These are phyloP conservation scores for Cryptococcus sp. DNA, from an alignment of 1,284 basidiomycete genomes.

Conservation along the genomic window DNA sequence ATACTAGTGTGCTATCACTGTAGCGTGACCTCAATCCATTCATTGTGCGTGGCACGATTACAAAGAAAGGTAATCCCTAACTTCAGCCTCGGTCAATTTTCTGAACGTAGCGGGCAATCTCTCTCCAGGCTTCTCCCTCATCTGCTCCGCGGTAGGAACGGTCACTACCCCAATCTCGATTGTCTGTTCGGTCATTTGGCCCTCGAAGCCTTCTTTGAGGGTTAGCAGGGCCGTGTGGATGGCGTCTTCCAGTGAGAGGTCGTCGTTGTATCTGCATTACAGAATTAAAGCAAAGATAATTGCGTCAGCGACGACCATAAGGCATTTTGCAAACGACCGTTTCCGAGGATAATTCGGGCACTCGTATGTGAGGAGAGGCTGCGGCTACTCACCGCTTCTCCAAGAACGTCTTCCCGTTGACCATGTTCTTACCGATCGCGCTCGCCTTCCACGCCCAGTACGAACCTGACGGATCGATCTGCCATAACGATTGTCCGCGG, in stretches of 20 bases:
- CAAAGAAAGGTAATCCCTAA: slow-evolving; percentile 77
- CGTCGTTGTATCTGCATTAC: slow-evolving; percentile 86
- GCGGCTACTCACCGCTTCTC: slow-evolving; percentile 79
- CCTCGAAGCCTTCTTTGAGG: slow-evolving; percentile 98
- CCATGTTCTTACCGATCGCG: slow-evolving; percentile 99
- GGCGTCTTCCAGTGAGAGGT: slow-evolving; percentile 97
- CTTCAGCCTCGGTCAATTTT: slow-evolving; percentile 90
- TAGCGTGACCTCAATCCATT: not conserved
- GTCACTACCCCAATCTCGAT: slow-evolving; percentile 98
- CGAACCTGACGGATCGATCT: slow-evolving; percentile 97
- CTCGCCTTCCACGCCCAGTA: slow-evolving; percentile 99
- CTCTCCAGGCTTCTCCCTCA: slow-evolving; percentile 68
- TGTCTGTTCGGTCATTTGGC: slow-evolving; percentile 99
- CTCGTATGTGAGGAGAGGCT: not conserved
- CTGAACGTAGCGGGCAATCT: slow-evolving; percentile 84
- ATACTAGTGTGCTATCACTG: not conserved
- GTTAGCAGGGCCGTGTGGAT: slow-evolving; percentile 99
- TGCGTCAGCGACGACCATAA: not conserved
- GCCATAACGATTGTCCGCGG: slow-evolving; percentile 90
- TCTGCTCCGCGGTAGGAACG: slow-evolving; percentile 74
- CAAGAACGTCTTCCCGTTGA: slow-evolving; percentile 98
- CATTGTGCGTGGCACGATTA: slow-evolving; percentile 23
- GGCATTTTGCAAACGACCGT: not conserved
- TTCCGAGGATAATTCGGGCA: not conserved
- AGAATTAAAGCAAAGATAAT: not conserved